Base-by-base conservation (phyloP, 2,329 filamentous ascomycete species). In the Talaromyces sp. region DNA sequence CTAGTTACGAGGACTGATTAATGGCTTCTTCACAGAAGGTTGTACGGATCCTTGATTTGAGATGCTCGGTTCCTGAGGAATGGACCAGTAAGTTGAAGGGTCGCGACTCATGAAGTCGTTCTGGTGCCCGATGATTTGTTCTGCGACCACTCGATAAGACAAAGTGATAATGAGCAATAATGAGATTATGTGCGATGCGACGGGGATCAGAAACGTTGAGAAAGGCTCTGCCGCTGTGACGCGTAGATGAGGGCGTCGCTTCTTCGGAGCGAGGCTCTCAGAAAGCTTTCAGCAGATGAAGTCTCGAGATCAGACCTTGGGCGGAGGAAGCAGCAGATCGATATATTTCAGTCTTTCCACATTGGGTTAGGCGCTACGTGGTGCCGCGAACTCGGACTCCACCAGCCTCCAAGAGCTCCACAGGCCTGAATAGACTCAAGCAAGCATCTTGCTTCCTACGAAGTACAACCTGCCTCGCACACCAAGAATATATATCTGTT, bases 271-370 rank as follows among this genome's bases (percentile, higher is more conserved):
- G 11, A 54, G 48, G 6, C 11, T 33, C 25, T n/a, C 18, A 7
- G 16, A n/a, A 18, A 14, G n/a, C 40, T 46, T n/a, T 46, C n/a
- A 23, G 35, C 50, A 54, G 50, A 37, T 54, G 50, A 54, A 35
- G n/a, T 31, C 46, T 50, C 46, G 28, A 37, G 31, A 23, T 54
- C 14, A 54, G 28, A 21, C 25, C 48, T 52, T 54, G 39, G 18
- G 37, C 14, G 39, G 55, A 44, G 55, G 37, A 42, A n/a, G 28
- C 11, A 18, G 48, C 28, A 54, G 39, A 33, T 58, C 40, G 28
- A 58, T 35, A 33, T 52, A 60, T 39, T 52, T 39, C 44, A 18
- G 44, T 60, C 58, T 52, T 52, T 60, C 58, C 58, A n/a, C 21
- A 40, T 60, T 39, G 33, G 58, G 58, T 21, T 60, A 60, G 58